Base-by-base conservation (phyloP, 2,329 filamentous ascomycete genomes). In the Alternaria postmessia region DNA sequence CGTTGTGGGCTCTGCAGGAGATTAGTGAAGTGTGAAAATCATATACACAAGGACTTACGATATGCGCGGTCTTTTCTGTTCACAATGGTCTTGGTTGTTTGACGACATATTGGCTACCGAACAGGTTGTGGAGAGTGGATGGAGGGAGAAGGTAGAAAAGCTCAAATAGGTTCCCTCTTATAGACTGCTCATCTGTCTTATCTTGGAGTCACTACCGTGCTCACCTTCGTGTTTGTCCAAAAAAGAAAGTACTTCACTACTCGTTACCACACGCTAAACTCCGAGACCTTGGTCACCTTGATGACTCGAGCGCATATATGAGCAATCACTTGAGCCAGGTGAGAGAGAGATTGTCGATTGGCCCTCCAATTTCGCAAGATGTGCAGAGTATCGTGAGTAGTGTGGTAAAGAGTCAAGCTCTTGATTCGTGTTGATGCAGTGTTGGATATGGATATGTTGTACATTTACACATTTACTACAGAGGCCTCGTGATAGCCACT, bases 401-500 rank as follows among this genome's bases (percentile, higher is more conserved):
- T 36, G n/a, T 2, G 32, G 30, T 26, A 8, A 20, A 26, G n/a
- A 49, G 32, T 4, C 1, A 36, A 34, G 4, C 22, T 5, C 18
- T 26, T 20, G 22, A 24, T 28, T 18, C 30, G 20, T 24, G 26
- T 47, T 22, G 24, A 48, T 11, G 22, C 32, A 7, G 20, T 59
- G 24, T 54, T 54, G 44, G 48, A 63, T 51, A 42, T 57, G 44
- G 36, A 53, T 55, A 38, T 54, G 58, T 63, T 53, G 32, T 61
- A 63, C 54, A 55, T 44, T 26, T 55, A 51, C 47, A 63, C 54
- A 55, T 44, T 32, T 55, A 47, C 47, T 43, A 34, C 43, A 41
- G 41, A 39, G 22, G n/a, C 26, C 26, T 59, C 28, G 56, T 42
- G 39, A 11, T n/a, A 51, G 7, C 18, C 28, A 32, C 42, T 51